phyloP scores from a whole-genome alignment of 2,329 filamentous ascomycete species.

The Periconia digitata region DNA sequence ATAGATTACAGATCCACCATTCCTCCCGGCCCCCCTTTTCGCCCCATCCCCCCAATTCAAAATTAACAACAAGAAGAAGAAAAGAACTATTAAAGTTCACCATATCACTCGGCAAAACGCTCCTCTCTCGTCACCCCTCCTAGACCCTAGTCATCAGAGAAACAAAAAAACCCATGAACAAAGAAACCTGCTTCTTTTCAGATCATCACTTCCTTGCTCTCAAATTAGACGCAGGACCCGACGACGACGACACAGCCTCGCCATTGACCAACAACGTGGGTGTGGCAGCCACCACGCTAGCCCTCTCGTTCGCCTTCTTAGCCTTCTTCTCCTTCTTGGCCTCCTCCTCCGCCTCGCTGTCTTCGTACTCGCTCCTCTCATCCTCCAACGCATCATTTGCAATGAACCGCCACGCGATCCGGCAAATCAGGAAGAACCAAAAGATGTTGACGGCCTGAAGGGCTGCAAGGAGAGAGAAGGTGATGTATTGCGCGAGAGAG shows the following conservation, averaged over 20 bases:
- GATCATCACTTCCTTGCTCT: no score
- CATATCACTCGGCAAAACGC: no score
- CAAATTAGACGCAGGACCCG: no score
- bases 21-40: no score
- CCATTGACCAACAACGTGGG: constrained; percentile 33
- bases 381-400: constrained; percentile 64
- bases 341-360: constrained; percentile 49
- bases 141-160: no score
- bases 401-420: constrained; percentile 73
- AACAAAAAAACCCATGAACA: no score
- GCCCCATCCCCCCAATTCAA: no score
- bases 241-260: constrained; percentile 17
- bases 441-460: constrained; percentile 78
- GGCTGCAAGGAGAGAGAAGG: constrained; percentile 62
- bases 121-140: no score
- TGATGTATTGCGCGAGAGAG: constrained; percentile 68
- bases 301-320: constrained; percentile 9
- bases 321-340: constrained; percentile 13
- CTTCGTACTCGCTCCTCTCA: constrained; percentile 69
- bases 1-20: no score
- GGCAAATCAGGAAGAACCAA: constrained; percentile 77
- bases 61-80: no score
- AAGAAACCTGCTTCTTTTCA: no score
- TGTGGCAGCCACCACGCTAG: constrained; percentile 8
- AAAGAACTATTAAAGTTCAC: no score